These are phyloP conservation scores for Gentiana macrophylla DNA, from an alignment of 257 asterid genomes.

Conservation along the genomic window DNA sequence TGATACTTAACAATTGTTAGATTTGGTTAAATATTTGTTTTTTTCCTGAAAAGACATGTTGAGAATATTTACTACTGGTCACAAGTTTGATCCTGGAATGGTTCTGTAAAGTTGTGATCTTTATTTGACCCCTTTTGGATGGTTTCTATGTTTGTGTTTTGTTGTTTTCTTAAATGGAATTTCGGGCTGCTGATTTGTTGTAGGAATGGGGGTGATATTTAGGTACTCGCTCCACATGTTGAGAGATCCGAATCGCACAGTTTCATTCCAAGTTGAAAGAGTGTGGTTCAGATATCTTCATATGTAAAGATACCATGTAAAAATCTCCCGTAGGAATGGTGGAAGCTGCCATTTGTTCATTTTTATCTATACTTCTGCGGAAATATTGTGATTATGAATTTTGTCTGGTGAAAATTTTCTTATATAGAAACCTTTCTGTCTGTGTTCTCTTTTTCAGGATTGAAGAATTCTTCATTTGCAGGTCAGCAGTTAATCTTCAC, in stretches of 20 bases:
- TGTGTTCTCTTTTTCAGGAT: constrained; percentile 40
- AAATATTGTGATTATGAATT: constrained; percentile 5
- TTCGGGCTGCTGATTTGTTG: too few species aligned
- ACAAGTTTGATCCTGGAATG: too few species aligned
- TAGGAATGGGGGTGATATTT: too few species aligned
- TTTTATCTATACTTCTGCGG: neutral
- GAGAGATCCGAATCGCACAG: too few species aligned
- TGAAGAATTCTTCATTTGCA: constrained; percentile 56
- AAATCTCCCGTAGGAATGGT: neutral
- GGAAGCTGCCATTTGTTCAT: neutral
- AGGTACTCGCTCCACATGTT: too few species aligned
- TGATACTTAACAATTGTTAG: too few species aligned
- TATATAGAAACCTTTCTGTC: constrained; percentile 8
- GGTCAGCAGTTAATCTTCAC: constrained; percentile 26
- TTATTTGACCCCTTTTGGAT: neutral
- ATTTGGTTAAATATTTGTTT: too few species aligned
- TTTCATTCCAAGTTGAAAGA: neutral
- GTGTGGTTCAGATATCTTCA: too few species aligned
- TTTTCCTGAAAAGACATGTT: too few species aligned
- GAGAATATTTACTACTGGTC: too few species aligned
- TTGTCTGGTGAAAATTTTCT: constrained; percentile 12
- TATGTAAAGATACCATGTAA: too few species aligned
- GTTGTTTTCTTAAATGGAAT: neutral
- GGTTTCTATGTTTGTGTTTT: neutral
- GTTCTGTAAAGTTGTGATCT: too few species aligned